Evolutionary conservation across 2,329 filamentous ascomycete genomes (phyloP).

Genomic region (Clarireedia monteithiana): DNA sequence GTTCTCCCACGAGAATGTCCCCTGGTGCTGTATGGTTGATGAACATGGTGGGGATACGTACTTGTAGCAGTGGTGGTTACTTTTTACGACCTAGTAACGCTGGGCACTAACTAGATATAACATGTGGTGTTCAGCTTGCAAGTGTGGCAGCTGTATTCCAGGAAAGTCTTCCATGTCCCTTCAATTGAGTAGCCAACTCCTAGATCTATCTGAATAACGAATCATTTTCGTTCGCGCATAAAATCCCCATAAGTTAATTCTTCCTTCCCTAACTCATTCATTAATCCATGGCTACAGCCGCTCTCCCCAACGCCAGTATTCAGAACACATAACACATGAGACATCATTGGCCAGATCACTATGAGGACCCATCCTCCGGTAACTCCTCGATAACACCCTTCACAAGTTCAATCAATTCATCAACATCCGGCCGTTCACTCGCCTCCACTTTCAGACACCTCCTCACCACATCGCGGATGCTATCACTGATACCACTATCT

Average conservation of each 20-base stretch:
- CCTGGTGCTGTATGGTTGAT: too few relatives aligned
- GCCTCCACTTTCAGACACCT: conserved; percentile 83
- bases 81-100: too few relatives aligned
- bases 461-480: conserved; percentile 80
- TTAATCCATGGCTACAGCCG: not conserved
- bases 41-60: too few relatives aligned
- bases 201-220: too few relatives aligned
- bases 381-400: conserved; percentile 61
- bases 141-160: too few relatives aligned
- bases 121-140: too few relatives aligned
- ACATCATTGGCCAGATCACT: not conserved
- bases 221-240: too few relatives aligned
- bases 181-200: too few relatives aligned
- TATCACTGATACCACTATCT: conserved; percentile 59
- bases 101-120: too few relatives aligned
- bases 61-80: too few relatives aligned
- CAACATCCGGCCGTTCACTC: conserved; percentile 76
- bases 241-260: not conserved
- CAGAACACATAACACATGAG: not conserved
- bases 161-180: too few relatives aligned
- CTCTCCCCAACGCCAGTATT: not conserved
- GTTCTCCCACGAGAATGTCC: too few relatives aligned
- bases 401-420: conserved; percentile 74
- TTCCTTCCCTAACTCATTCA: not conserved
- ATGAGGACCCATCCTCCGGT: conserved; percentile 47